Evolutionary conservation across 208 protist genomes (phyloP), one percentile per base, ranked within the genome.

Genomic region (Acanthamoeba lenticulata): DNA sequence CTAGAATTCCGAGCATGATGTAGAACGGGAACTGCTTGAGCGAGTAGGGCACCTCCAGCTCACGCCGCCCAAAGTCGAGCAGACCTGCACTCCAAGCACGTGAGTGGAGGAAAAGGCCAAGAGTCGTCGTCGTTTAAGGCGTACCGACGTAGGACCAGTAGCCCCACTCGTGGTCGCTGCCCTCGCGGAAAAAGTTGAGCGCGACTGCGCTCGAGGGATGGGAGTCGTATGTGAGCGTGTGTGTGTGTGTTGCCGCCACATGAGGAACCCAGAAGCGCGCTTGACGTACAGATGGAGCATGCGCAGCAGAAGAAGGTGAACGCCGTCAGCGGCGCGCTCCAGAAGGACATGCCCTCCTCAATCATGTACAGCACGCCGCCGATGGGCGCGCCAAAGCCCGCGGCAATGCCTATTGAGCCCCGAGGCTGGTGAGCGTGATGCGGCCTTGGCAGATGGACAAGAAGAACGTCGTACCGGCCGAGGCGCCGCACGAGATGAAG

Each of bases 21-120:
- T 85, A 85, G 42, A 85, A 85, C 40, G 74, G 74, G 27, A 85
- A 85, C 44, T 85, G 74, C 44, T 85, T 85, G 74, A 85, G 24
- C 19, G 74, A 38, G 74, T 85, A 85, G 5, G 74, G 74, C 13
- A 85, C 74, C 2, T 15, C 9, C 27, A 85, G 44, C 44, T 55
- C 44, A 1, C 74, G 74, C 15, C 44, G 36, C 1, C 74, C 74
- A 34, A 85, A 85, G 74, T 85, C 74, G n/a, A 85, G 32, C 44
- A 85, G n/a, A 27, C 74, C 74, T 85, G 32, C 2, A 36, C 17
- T 5, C 4, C 7, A n/a, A 4, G 32, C 9, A 44, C 24, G n/a
- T 21, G 57, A 32, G 36, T 34, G 11, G 24, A 32, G 38, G 13
- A 44, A 44, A 9, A n/a, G 27, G 67, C 6, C 5, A 44, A 38